These are phyloP conservation scores for Multifurca ochricompacta DNA, from an alignment of 768 basidiomycete species.

Conservation along the genomic window DNA sequence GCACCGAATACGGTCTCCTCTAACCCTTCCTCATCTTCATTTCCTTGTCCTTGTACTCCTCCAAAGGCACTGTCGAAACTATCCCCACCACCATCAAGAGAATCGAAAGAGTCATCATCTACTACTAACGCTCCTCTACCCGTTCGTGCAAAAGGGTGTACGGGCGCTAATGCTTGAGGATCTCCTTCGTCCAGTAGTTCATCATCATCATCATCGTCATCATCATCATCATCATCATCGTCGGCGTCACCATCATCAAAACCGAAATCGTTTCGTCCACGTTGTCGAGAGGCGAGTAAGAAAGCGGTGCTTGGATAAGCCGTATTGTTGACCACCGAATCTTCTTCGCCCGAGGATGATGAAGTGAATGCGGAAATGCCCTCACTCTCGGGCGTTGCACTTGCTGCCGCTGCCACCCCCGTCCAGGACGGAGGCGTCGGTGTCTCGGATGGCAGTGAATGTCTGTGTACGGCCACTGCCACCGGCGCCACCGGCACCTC, in stretches of 20 bases:
- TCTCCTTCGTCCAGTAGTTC: slow-evolving; percentile 36
- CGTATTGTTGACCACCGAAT: slow-evolving; percentile 47
- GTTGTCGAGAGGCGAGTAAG: slow-evolving; percentile 44
- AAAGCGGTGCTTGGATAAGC: slow-evolving; percentile 66
- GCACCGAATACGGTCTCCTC: slow-evolving; percentile 73
- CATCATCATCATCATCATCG: slow-evolving; percentile 10
- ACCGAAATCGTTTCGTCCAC: slow-evolving; percentile 15
- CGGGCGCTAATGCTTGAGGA: slow-evolving; percentile 36
- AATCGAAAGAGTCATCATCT: slow-evolving; percentile 42
- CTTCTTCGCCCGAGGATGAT: slow-evolving; percentile 47
- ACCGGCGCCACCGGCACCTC: too few species aligned
- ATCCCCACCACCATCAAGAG: slow-evolving; percentile 34
- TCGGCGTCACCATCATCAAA: slow-evolving; percentile 8
- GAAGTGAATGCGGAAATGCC: slow-evolving; percentile 43
- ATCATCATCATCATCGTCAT: slow-evolving; percentile 26
- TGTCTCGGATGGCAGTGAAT: slow-evolving; percentile 13
- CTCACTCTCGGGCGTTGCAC: slow-evolving; percentile 21
- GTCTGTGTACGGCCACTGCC: too few species aligned
- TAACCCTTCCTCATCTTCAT: slow-evolving; percentile 32
- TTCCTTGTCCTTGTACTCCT: too few species aligned
- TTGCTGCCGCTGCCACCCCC: slow-evolving; percentile 4
- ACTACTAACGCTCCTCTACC: slow-evolving; percentile 27
- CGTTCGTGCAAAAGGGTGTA: slow-evolving; percentile 53
- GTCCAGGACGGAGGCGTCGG: slow-evolving; percentile 26
- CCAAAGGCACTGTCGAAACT: too few species aligned